These are phyloP conservation scores for Cordyceps farinosa DNA, from an alignment of 2,329 filamentous ascomycete species.

Conservation along the genomic window DNA sequence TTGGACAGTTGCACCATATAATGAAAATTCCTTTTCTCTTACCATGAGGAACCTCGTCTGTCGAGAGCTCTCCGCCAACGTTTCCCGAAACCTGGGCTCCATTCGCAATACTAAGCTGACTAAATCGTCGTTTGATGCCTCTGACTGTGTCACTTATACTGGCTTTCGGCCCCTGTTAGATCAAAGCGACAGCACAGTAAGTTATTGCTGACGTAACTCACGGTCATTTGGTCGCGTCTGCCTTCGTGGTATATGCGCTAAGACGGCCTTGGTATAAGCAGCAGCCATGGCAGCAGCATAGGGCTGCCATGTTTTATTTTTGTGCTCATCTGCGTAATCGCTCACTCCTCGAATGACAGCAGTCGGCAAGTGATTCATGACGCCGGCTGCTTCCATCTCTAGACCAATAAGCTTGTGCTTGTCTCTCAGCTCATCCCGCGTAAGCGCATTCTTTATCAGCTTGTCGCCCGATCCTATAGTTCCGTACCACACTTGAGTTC, in stretches of 20 bases:
- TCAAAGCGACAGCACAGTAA: too few relatives aligned
- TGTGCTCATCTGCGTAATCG: constrained; percentile 31
- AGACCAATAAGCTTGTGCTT: constrained; percentile 28
- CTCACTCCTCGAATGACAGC: constrained; percentile 31
- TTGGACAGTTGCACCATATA: too few relatives aligned
- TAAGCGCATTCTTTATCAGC: constrained; percentile 26
- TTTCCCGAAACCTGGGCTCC: too few relatives aligned
- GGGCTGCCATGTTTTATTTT: constrained; percentile 31
- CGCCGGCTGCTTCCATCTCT: constrained; percentile 22
- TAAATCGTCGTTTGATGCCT: too few relatives aligned
- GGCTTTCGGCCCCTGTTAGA: too few relatives aligned
- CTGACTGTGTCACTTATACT: too few relatives aligned
- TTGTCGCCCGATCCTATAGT: constrained; percentile 30
- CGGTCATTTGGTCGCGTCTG: neutral
- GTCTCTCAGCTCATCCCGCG: constrained; percentile 26
- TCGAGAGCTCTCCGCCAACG: too few relatives aligned
- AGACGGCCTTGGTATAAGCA: constrained; percentile 27
- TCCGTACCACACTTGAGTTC: constrained; percentile 34
- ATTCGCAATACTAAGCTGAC: too few relatives aligned
- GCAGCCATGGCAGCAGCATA: constrained; percentile 33
- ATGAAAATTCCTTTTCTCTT: too few relatives aligned
- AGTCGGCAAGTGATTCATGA: constrained; percentile 29
- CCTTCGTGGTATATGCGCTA: constrained; percentile 21
- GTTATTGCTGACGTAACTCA: too few relatives aligned
- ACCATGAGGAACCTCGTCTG: too few relatives aligned